Conservation (phyloP, 208 protist genomes). For the Leishmania guyanensis region DNA sequence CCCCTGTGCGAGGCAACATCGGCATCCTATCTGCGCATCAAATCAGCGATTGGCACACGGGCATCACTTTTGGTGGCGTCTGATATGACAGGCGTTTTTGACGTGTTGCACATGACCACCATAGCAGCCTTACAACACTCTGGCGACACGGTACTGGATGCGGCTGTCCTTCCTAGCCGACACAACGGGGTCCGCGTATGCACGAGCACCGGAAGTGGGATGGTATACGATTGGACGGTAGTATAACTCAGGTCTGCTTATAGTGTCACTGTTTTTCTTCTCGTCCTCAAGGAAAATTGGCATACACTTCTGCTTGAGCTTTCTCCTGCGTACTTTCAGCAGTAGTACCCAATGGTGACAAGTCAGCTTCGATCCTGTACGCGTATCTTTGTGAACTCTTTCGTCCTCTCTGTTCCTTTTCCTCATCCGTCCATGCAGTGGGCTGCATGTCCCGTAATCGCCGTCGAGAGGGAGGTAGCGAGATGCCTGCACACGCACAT, state of each 20-base stretch:
- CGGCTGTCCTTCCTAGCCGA: slow-evolving; percentile 20
- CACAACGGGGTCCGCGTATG: slow-evolving; percentile 27
- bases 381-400: not conserved
- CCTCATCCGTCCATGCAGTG: not conserved
- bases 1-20: slow-evolving; percentile 12
- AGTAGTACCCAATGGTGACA: not conserved
- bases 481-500: not conserved
- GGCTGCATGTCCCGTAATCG: not conserved
- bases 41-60: slow-evolving; percentile 3
- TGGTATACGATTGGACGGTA: slow-evolving; percentile 46
- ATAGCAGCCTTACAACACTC: slow-evolving; percentile 34
- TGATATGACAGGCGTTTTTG: slow-evolving; percentile 35
- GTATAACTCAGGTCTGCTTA: not conserved
- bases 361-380: not conserved
- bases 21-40: slow-evolving; percentile 24
- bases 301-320: not conserved
- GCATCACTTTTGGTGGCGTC: slow-evolving; percentile 37
- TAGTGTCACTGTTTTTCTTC: not conserved
- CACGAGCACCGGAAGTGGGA: slow-evolving; percentile 34
- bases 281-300: not conserved
- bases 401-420: not conserved
- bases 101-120: slow-evolving; percentile 29
- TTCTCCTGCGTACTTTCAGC: not conserved
- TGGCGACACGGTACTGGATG: slow-evolving; percentile 47
- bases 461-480: not conserved